These are phyloP conservation scores for Dendrobium officinale DNA, from an alignment of 106 monocot species.

Conservation along the genomic window DNA sequence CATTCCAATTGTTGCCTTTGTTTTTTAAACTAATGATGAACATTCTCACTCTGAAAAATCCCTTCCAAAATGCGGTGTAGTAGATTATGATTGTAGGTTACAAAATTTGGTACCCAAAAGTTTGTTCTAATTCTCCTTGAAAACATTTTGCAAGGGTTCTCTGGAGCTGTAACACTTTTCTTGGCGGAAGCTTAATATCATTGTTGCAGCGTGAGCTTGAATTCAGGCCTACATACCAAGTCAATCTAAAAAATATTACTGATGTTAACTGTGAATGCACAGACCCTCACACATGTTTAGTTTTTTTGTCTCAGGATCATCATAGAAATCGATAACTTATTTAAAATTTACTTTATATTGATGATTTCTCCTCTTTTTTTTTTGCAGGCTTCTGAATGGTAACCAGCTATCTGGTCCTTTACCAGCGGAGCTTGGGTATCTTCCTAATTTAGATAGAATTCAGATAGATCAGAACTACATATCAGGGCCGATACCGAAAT, in stretches of 20 bases:
- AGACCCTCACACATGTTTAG: background rate
- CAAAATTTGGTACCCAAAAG: background rate
- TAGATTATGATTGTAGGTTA: background rate
- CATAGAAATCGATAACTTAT: background rate
- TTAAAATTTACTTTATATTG: background rate
- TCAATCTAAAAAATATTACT: background rate
- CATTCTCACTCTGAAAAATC: background rate
- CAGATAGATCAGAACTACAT: constrained; percentile 93
- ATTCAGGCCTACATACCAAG: background rate
- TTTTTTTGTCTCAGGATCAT: background rate
- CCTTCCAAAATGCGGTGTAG: background rate
- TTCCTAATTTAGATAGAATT: constrained; percentile 74
- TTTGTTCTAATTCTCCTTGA: background rate
- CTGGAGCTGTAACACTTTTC: background rate
- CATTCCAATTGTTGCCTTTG: background rate
- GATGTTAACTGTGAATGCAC: background rate
- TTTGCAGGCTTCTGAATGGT: constrained; percentile 92
- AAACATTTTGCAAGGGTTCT: background rate
- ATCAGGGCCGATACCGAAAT: constrained; percentile 80
- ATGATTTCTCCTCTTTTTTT: constrained; percentile 3
- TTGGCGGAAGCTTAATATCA: background rate
- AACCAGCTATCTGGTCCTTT: constrained; percentile 77
- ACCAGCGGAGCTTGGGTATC: constrained; percentile 83
- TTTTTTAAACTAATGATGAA: background rate
- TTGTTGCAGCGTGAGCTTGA: background rate